Evolutionary conservation across 805 yeast genomes (phyloP), one percentile per base, ranked within the genome.

Genomic region (Yamadazyma kitorensis): DNA sequence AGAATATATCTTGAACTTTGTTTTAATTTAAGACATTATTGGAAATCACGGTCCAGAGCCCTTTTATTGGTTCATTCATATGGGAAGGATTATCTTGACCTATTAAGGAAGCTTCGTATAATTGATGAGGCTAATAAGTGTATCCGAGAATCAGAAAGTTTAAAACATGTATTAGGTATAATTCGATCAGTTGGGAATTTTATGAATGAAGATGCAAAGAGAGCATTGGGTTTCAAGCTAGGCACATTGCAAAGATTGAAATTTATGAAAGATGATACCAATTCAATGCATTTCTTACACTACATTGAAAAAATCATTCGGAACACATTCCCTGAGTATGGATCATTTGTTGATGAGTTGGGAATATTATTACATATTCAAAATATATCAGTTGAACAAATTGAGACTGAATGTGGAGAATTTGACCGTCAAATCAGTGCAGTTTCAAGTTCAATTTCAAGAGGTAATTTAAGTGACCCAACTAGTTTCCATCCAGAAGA

Each of bases 161-260:
- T 94, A 51, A 75, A 79, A 41, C 74, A 77, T 36, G 79, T 93
- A 11, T 74, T 94, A 51, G 88, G 86, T 37, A 78, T 93, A 29
- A 91, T 93, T 41, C 67, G 89, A 43, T 81, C 89, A 4, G 93
- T 93, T 32, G 99, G 98, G 39, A 93, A 93, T 57, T 91, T 81
- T 56, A 93, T 93, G 98, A 93, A 94, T 55, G 96, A 88, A 50
- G 68, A 78, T n/a, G 70, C 86, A 2, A 89, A 88, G 49, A 95
- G 88, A 55, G 98, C 97, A 1, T 74, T 76, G 45, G 99, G 99
- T 3, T 94, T 94, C 70, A 83, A 84, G 50, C 66, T 93, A 40
- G 82, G 86, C 28, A 86, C 96, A n/a, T 69, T 93, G 34, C 96
- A 88, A 51, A 68, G 98, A 47, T 70, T 93, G 39, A 86, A 83